phyloP scores from a whole-genome alignment of 192 early-diverging fungal species.

The Diversispora eburnea region DNA sequence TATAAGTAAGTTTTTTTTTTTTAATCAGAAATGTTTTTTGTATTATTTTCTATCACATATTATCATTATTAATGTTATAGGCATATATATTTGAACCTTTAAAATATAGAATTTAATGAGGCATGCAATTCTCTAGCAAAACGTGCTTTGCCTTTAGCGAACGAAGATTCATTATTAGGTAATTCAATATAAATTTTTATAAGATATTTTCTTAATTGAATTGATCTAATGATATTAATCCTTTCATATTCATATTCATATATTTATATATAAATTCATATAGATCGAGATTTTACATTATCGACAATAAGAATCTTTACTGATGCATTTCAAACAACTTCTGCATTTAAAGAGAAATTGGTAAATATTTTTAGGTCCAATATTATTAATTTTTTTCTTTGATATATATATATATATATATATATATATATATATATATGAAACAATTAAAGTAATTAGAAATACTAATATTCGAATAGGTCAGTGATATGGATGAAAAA shows the following conservation, averaged over 20 bases:
- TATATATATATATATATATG: not conserved
- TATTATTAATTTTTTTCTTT: too few relatives aligned
- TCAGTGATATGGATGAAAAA: conserved; percentile 56
- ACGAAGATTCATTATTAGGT: conserved; percentile 36
- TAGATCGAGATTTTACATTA: conserved; percentile 45
- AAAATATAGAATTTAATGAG: conserved; percentile 32
- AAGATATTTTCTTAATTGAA: too few relatives aligned
- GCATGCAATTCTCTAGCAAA: conserved; percentile 33
- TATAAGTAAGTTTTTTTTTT: conserved; percentile 34
- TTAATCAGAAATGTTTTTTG: not conserved
- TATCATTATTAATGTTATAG: not conserved
- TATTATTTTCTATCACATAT: not conserved
- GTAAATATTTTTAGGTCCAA: conserved; percentile 20
- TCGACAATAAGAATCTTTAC: conserved; percentile 42
- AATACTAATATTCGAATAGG: conserved; percentile 32
- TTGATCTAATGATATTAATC: too few relatives aligned
- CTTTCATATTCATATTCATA: too few relatives aligned
- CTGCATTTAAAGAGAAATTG: conserved; percentile 47
- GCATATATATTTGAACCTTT: too few relatives aligned
- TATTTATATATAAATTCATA: not conserved
- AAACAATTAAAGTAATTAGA: not conserved
- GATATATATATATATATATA: not conserved
- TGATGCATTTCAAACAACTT: conserved; percentile 43
- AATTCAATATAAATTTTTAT: not conserved
- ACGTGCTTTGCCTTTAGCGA: conserved; percentile 9